Evolutionary conservation across 352 stramenopile genomes (phyloP).

Genomic region (Globisporangium cystogenes): DNA sequence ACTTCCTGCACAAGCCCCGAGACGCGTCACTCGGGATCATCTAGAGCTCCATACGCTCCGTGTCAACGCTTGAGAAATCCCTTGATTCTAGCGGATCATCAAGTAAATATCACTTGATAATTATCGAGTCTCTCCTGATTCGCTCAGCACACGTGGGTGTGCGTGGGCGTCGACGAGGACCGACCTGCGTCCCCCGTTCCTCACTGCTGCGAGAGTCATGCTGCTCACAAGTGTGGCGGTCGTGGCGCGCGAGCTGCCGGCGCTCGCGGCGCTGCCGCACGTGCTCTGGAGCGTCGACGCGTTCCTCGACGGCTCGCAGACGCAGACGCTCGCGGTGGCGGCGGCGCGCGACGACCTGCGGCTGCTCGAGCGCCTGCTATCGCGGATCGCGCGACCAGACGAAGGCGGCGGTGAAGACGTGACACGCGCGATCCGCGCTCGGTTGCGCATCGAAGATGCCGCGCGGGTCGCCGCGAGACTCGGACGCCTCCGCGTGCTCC

Average conservation of each 20-base stretch:
- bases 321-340: not conserved
- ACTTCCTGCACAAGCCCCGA: not conserved
- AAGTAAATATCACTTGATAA: not conserved
- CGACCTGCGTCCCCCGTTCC: too few species aligned
- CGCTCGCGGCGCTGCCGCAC: not conserved
- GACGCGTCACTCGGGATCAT: slow-evolving; percentile 6
- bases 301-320: not conserved
- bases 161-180: too few species aligned
- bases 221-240: not conserved
- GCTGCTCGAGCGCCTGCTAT: not conserved
- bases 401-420: not conserved
- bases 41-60: not conserved
- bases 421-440: not conserved
- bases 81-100: not conserved
- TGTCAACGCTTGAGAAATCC: too few species aligned
- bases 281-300: not conserved
- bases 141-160: not conserved
- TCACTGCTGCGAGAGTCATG: not conserved
- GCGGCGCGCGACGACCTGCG: not conserved
- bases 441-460: not conserved
- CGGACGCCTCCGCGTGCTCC: not conserved
- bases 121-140: not conserved
- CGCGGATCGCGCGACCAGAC: not conserved
- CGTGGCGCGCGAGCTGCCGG: not conserved
- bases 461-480: not conserved